Conservation (phyloP, 768 basidiomycete genomes). For the Boletus subcaerulescens region DNA sequence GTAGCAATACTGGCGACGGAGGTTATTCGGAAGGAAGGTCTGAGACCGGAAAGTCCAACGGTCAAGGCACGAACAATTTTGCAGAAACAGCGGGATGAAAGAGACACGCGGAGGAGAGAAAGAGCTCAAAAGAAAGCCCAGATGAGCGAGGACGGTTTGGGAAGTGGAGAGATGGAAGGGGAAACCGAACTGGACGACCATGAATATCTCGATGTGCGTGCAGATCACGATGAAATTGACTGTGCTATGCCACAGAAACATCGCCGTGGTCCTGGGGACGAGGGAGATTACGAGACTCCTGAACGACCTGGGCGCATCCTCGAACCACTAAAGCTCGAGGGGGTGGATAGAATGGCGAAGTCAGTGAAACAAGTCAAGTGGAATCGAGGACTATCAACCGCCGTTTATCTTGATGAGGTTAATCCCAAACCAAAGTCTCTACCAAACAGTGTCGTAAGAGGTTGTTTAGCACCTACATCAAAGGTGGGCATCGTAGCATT, state of each 20-base stretch:
- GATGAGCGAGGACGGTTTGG: constrained; percentile 36
- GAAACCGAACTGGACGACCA: constrained; percentile 11
- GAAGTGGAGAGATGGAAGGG: constrained; percentile 31
- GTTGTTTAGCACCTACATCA: constrained; percentile 64
- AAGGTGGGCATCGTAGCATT: constrained; percentile 48
- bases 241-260: constrained; percentile 38
- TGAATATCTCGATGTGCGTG: neutral
- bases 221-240: constrained; percentile 26
- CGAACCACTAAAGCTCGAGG: constrained; percentile 40
- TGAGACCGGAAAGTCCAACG: constrained; percentile 74
- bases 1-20: constrained; percentile 62
- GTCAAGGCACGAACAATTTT: constrained; percentile 66
- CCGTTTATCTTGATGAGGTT: constrained; percentile 61
- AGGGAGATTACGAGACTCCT: constrained; percentile 76
- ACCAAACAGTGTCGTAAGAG: constrained; percentile 48
- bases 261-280: constrained; percentile 70
- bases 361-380: constrained; percentile 68
- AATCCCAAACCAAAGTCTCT: constrained; percentile 47
- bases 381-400: constrained; percentile 65
- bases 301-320: constrained; percentile 38
- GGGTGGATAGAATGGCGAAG: constrained; percentile 29
- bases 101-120: constrained; percentile 48
- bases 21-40: constrained; percentile 65
- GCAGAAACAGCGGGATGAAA: constrained; percentile 68
- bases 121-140: constrained; percentile 61